These are phyloP conservation scores for Eucalyptus paniculata DNA, from an alignment of 345 rosid genomes.

Conservation along the genomic window DNA sequence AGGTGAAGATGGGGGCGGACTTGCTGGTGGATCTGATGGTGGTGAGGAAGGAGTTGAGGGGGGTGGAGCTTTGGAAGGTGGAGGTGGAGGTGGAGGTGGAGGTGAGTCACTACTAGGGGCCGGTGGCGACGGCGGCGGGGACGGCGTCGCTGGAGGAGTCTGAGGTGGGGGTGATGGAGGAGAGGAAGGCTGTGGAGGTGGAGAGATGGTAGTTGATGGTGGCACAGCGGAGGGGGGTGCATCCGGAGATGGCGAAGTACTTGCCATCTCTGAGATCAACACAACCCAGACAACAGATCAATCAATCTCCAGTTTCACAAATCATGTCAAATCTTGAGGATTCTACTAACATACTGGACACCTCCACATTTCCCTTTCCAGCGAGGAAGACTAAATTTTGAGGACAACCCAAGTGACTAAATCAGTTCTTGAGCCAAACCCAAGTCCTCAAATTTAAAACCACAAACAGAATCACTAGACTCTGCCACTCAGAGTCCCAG, in stretches of 20 bases:
- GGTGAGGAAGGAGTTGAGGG: not conserved
- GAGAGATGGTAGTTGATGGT: slow-evolving; percentile 12
- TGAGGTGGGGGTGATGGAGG: slow-evolving; percentile 18
- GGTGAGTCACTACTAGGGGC: not conserved
- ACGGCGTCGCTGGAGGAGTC: not conserved
- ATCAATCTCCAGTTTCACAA: not conserved
- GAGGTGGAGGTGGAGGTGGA: not conserved
- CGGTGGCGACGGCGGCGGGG: not conserved
- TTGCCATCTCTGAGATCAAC: slow-evolving; percentile 32
- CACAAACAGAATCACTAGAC: not conserved
- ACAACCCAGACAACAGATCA: not conserved
- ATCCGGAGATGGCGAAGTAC: slow-evolving; percentile 40
- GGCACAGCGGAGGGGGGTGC: slow-evolving; percentile 35
- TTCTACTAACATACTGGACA: not conserved
- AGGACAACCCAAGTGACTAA: not conserved
- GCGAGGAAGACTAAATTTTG: not conserved
- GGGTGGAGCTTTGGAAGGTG: not conserved
- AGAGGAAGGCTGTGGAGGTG: slow-evolving; percentile 8
- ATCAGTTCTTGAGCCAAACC: not conserved
- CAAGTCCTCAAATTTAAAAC: not conserved
- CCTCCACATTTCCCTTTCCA: not conserved
- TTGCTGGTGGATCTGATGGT: not conserved
- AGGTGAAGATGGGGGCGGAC: not conserved
- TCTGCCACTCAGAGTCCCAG: not conserved
- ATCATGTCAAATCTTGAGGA: not conserved